Conservation (phyloP, 2,329 filamentous ascomycete species). For the Microsporum audouinii region DNA sequence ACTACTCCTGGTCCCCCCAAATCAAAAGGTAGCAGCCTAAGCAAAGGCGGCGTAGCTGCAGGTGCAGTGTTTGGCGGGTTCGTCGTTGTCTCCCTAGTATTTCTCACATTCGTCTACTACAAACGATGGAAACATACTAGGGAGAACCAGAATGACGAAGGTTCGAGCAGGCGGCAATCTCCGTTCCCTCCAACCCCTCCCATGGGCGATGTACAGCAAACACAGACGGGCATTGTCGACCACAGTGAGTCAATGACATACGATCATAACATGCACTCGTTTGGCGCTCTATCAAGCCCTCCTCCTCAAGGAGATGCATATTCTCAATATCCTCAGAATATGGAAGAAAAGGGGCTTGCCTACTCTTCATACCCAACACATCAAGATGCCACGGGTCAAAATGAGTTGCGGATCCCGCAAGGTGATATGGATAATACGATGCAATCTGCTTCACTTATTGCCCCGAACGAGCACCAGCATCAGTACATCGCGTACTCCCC, state of each 20-base stretch:
- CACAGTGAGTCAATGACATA: not conserved
- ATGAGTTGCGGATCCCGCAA: not conserved
- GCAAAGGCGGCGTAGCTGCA: conserved; percentile 10
- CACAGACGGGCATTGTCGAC: conserved; percentile 3
- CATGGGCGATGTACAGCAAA: conserved; percentile 5
- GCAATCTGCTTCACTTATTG: not conserved
- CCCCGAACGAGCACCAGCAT: not conserved
- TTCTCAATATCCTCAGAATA: not conserved
- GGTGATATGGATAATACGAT: not conserved
- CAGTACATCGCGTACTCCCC: not conserved
- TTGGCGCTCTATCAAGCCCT: not conserved
- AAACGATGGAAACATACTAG: conserved; percentile 11
- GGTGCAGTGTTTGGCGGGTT: conserved; percentile 14
- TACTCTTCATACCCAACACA: conserved; percentile 2
- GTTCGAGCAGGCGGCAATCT: not conserved
- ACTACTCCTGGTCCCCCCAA: not conserved
- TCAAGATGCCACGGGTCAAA: not conserved
- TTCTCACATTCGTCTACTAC: conserved; percentile 11
- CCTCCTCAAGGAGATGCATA: not conserved
- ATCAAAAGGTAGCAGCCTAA: conserved; percentile 2
- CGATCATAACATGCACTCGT: not conserved
- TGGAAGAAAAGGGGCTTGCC: not conserved
- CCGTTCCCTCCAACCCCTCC: conserved; percentile 7
- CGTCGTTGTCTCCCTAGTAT: conserved; percentile 11
- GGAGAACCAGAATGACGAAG: conserved; percentile 6